Conservation (phyloP, 441 rosid species). For the Daphne laureola region DNA sequence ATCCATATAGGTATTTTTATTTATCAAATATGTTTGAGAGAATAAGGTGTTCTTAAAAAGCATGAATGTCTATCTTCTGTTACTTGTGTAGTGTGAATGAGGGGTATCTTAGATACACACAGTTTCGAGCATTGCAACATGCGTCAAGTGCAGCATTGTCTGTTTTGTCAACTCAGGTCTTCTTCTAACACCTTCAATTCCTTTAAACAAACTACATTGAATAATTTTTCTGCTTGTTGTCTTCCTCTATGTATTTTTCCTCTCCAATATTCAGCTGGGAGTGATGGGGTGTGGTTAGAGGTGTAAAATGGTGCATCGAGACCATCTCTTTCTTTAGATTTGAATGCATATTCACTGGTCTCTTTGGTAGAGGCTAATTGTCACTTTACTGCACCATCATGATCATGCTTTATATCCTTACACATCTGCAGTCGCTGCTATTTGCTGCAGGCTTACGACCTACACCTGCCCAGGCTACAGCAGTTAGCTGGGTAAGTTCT, state of each 20-base stretch:
- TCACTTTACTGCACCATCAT: not conserved
- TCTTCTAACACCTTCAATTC: constrained; percentile 13
- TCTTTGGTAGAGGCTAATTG: too few relatives aligned
- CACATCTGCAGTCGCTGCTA: constrained; percentile 76
- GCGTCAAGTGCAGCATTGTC: constrained; percentile 76
- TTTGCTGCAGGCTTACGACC: constrained; percentile 98
- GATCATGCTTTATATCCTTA: constrained; percentile 28
- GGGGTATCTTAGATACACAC: constrained; percentile 88
- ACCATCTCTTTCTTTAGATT: too few relatives aligned
- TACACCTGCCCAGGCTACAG: constrained; percentile 94
- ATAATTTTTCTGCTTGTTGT: too few relatives aligned
- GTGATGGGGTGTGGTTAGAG: too few relatives aligned
- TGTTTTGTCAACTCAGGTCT: constrained; percentile 93
- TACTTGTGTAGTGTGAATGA: constrained; percentile 65
- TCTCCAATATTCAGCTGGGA: too few relatives aligned
- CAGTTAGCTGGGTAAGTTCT: constrained; percentile 88
- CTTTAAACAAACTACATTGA: not conserved
- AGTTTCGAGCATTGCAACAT: constrained; percentile 89
- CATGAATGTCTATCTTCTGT: constrained; percentile 8
- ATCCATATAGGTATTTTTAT: constrained; percentile 69
- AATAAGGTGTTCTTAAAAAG: not conserved
- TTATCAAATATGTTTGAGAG: constrained; percentile 4
- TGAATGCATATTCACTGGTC: too few relatives aligned
- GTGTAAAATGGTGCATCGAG: too few relatives aligned
- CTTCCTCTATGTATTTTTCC: too few relatives aligned